Conservation (phyloP, 2,329 filamentous ascomycete species). For the Penicillium vulpinum region DNA sequence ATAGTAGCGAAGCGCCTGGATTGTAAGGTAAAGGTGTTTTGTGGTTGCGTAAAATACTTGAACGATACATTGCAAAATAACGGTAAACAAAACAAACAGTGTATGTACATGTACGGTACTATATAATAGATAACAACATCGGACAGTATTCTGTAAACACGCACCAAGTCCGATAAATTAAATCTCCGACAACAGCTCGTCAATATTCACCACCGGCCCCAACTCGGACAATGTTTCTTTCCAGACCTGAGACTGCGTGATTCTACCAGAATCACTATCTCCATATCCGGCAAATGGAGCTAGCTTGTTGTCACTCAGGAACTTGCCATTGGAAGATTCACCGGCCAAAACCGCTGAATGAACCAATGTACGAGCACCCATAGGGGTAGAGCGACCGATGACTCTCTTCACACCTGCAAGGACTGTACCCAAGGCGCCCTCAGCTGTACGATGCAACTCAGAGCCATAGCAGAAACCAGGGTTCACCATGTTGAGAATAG, state of each 20-base stretch:
- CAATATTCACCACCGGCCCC: neutral
- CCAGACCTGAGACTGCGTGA: neutral
- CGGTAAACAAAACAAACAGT: no score
- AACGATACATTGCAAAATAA: no score
- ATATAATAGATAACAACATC: no score
- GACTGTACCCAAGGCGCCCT: neutral
- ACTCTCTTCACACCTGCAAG: neutral
- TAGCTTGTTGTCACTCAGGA: neutral
- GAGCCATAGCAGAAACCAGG: conserved; percentile 1
- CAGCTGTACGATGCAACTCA: neutral
- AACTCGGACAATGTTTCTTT: neutral
- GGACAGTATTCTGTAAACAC: no score
- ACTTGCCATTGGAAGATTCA: neutral
- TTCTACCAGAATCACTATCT: neutral
- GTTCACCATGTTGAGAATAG: neutral
- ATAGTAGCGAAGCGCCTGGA: no score
- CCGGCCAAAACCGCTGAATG: neutral
- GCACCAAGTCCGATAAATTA: no score
- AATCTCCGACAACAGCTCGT: neutral
- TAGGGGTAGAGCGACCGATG: neutral
- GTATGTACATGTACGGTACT: no score
- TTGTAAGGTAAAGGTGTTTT: no score
- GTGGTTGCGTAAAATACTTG: no score
- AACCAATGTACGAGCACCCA: neutral
- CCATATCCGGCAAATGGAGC: neutral